Evolutionary conservation across 495 filamentous ascomycete genomes (phyloP).

Genomic region (Penicillium egyptiacum): DNA sequence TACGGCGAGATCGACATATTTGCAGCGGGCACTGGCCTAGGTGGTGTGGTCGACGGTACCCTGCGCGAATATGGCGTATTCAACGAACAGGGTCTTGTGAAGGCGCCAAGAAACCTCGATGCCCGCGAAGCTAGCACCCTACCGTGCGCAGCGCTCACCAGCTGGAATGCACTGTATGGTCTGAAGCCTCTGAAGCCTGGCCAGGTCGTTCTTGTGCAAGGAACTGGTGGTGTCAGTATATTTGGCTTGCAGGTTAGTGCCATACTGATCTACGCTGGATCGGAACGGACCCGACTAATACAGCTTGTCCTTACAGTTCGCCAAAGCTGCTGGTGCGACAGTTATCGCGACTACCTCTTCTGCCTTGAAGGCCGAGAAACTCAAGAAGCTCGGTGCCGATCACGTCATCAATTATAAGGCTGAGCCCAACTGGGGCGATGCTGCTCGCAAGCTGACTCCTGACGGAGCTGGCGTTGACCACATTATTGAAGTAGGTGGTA

Average conservation of each 20-base stretch:
- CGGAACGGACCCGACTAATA: not conserved
- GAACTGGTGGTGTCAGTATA: slow-evolving; percentile 78
- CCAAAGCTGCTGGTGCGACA: slow-evolving; percentile 76
- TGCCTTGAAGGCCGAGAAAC: slow-evolving; percentile 58
- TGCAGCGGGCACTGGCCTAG: slow-evolving; percentile 57
- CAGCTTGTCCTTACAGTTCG: slow-evolving; percentile 55
- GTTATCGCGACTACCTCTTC: slow-evolving; percentile 82
- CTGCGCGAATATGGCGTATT: slow-evolving; percentile 72
- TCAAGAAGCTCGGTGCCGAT: slow-evolving; percentile 74
- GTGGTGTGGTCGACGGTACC: slow-evolving; percentile 68
- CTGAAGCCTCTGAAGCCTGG: slow-evolving; percentile 65
- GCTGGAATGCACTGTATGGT: slow-evolving; percentile 82
- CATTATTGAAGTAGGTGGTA: slow-evolving; percentile 71
- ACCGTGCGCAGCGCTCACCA: slow-evolving; percentile 71
- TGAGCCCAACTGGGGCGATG: slow-evolving; percentile 70
- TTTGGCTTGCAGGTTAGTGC: slow-evolving; percentile 69
- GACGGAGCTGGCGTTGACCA: slow-evolving; percentile 64
- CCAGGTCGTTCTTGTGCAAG: slow-evolving; percentile 72
- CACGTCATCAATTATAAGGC: slow-evolving; percentile 77
- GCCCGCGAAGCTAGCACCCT: slow-evolving; percentile 66
- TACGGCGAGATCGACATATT: slow-evolving; percentile 53
- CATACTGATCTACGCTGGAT: rapidly evolving
- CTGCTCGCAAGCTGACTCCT: slow-evolving; percentile 65
- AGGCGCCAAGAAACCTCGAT: slow-evolving; percentile 60
- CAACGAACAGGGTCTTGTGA: slow-evolving; percentile 67